phyloP scores from a whole-genome alignment of 2,329 filamentous ascomycete species.

The Cladophialophora exuberans region DNA sequence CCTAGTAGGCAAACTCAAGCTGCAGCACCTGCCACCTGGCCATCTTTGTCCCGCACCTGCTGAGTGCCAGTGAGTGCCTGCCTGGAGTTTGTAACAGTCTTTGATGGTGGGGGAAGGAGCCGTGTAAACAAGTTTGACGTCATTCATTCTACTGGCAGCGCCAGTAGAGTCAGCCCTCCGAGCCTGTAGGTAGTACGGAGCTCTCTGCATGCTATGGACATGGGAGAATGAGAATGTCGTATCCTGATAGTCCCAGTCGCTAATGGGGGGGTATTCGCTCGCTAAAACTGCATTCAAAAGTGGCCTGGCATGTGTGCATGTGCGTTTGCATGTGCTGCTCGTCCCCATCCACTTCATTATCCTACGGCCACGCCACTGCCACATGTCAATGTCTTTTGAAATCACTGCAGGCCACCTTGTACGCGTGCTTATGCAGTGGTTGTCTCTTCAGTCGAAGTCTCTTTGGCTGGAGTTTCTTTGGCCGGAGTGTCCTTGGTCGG shows the following conservation, averaged over 20 bases:
- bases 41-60: no score
- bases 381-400: not conserved
- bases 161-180: no score
- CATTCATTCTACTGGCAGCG: no score
- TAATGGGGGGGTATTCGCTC: conserved; percentile 15
- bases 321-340: conserved; percentile 1
- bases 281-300: conserved; percentile 4
- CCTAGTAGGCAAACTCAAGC: no score
- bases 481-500: not conserved
- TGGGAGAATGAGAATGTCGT: no score
- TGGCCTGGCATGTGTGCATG: no score
- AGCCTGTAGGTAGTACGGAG: no score
- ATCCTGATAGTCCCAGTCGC: conserved; percentile 1
- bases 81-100: no score
- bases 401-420: not conserved
- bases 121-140: conserved; percentile 7
- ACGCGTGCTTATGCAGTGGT: not conserved
- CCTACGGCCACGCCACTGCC: not conserved
- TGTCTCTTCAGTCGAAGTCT: not conserved
- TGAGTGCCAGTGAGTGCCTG: no score
- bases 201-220: no score
- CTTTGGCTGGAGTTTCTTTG: not conserved
- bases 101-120: conserved; percentile 3
- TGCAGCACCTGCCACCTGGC: no score
- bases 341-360: conserved; percentile 18